Evolutionary conservation across 176 grass and related monocot genomes (phyloP).

Genomic region (Eremochloa ophiuroides): DNA sequence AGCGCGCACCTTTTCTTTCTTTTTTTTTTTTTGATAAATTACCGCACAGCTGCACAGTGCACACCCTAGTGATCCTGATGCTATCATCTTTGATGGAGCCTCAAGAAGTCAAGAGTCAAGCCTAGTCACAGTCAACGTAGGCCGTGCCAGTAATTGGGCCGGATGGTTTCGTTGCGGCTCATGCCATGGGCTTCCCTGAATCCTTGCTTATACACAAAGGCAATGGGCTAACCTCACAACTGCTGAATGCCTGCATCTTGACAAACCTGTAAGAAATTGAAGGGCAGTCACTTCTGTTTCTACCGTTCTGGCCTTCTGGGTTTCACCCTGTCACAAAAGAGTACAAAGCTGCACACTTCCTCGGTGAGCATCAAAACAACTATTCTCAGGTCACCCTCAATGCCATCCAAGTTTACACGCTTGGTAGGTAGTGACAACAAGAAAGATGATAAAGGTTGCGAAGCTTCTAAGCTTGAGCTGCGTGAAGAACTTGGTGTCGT

Average conservation of each 20-base stretch:
- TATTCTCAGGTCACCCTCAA: neutral
- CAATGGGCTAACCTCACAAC: slow-evolving; percentile 16
- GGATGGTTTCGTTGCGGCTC: slow-evolving; percentile 22
- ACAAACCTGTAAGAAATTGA: neutral
- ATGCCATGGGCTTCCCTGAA: slow-evolving; percentile 31
- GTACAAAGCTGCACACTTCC: slow-evolving; percentile 16
- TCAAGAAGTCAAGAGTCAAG: neutral
- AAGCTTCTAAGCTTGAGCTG: slow-evolving; percentile 16
- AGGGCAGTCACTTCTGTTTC: neutral
- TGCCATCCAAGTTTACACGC: slow-evolving; percentile 31
- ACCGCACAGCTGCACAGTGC: too few relatives aligned
- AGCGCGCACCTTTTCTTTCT: neutral
- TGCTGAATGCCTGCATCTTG: slow-evolving; percentile 11
- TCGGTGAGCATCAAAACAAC: neutral
- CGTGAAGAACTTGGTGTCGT: neutral
- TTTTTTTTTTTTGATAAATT: too few relatives aligned
- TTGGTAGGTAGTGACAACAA: slow-evolving; percentile 1
- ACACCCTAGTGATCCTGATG: too few relatives aligned
- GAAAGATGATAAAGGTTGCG: neutral
- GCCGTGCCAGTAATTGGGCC: slow-evolving; percentile 18
- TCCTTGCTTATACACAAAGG: slow-evolving; percentile 29
- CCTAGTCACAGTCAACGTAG: neutral
- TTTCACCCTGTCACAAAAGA: neutral
- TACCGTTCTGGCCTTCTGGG: slow-evolving; percentile 10
- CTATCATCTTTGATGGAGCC: too few relatives aligned